Evolutionary conservation across 129 eudicot genomes (phyloP).

Genomic region (Tagetes patula): DNA sequence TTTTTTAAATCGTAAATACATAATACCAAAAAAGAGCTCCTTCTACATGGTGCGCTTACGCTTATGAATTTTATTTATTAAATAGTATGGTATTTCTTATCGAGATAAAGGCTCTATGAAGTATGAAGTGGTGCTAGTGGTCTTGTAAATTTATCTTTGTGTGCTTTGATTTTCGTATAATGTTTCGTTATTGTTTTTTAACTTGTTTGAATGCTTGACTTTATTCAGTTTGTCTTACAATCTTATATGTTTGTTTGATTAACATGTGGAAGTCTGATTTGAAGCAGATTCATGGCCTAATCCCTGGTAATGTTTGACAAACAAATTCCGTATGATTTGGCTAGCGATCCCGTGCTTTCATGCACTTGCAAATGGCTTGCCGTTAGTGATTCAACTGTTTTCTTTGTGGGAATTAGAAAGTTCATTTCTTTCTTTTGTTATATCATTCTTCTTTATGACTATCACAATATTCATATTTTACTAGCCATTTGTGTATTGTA

Average conservation of each 20-base stretch:
- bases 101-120: background rate
- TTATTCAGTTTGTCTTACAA: conserved; percentile 36
- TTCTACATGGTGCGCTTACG: conserved; percentile 68
- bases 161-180: background rate
- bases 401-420: background rate
- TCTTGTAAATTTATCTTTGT: conserved; percentile 2
- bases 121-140: background rate
- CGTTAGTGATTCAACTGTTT: background rate
- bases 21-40: conserved; percentile 68
- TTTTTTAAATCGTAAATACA: conserved; percentile 50
- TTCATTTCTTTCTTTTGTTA: background rate
- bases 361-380: background rate
- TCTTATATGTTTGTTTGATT: conserved; percentile 39
- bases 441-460: conserved; percentile 4
- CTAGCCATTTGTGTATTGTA: background rate
- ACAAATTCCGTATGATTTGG: conserved; percentile 19
- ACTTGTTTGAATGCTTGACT: background rate
- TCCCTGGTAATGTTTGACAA: conserved; percentile 62
- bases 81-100: background rate
- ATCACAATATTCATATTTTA: background rate
- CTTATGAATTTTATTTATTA: background rate
- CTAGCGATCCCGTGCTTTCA: background rate
- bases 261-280: conserved; percentile 82
- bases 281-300: conserved; percentile 66
- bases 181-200: conserved; percentile 4